phyloP scores from a whole-genome alignment of 192 early-diverging fungal species.

The Linnemannia elongata region DNA sequence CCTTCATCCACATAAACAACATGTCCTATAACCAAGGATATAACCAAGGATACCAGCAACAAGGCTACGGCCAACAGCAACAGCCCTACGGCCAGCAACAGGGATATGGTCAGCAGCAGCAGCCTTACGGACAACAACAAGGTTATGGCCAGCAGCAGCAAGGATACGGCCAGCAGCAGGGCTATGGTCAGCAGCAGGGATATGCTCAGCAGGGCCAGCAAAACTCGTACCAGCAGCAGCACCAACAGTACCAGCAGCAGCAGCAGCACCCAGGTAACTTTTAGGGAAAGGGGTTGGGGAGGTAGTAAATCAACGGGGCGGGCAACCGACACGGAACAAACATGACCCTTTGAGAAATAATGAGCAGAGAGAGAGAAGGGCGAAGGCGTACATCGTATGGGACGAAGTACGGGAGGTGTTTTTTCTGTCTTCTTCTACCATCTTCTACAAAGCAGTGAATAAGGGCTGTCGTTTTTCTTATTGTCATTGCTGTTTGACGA shows the following conservation, averaged over 20 bases:
- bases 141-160: constrained; percentile 16
- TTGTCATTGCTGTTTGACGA: neutral
- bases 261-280: constrained; percentile 6
- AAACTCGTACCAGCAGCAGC: neutral
- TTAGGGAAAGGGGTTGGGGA: neutral
- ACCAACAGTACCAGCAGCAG: neutral
- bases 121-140: constrained; percentile 18
- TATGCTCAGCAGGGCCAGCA: neutral
- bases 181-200: neutral
- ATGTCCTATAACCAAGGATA: constrained; percentile 47
- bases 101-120: constrained; percentile 13
- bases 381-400: neutral
- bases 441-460: neutral
- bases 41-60: constrained; percentile 29
- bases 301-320: neutral
- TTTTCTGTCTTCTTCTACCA: neutral
- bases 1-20: neutral
- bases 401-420: neutral
- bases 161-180: neutral
- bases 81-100: constrained; percentile 27
- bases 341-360: neutral
- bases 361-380: neutral
- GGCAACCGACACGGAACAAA: neutral
- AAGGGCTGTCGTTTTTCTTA: neutral
- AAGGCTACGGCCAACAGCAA: neutral